Evolutionary conservation across 2,329 filamentous ascomycete species (phyloP).

Genomic region (Xylaria sp.): DNA sequence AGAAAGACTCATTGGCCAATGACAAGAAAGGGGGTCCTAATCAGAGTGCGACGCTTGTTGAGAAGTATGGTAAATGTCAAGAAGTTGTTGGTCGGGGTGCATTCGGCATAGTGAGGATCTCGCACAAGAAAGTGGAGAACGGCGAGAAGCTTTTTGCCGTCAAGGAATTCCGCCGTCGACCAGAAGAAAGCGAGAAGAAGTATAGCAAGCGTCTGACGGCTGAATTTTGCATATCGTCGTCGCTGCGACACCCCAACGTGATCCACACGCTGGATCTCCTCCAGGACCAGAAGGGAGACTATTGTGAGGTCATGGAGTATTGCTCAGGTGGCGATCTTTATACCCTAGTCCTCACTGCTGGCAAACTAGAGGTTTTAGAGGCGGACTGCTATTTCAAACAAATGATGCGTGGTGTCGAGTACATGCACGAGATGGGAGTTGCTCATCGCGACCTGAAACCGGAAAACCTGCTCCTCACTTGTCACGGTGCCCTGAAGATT

Average conservation of each 20-base stretch:
- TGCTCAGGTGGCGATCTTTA: constrained; percentile 97
- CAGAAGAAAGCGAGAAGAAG: constrained; percentile 94
- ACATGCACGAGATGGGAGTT: constrained; percentile 99
- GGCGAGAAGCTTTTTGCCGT: constrained; percentile 96
- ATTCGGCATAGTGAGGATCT: constrained; percentile 97
- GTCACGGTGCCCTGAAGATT: constrained; percentile 92
- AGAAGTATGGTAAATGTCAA: constrained; percentile 99
- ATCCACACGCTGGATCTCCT: constrained; percentile 97
- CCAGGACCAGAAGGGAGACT: constrained; percentile 95
- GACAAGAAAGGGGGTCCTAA: constrained; percentile 83
- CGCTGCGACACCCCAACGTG: constrained; percentile 94
- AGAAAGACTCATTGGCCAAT: constrained; percentile 79
- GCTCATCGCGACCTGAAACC: constrained; percentile 97
- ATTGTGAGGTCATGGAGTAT: constrained; percentile 99
- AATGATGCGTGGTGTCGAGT: constrained; percentile 98
- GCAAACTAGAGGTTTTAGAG: constrained; percentile 90
- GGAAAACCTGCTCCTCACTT: constrained; percentile 93
- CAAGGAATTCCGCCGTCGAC: constrained; percentile 95
- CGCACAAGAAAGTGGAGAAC: constrained; percentile 90
- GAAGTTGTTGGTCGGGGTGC: constrained; percentile 96
- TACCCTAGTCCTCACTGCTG: constrained; percentile 88
- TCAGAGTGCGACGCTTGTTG: constrained; percentile 81
- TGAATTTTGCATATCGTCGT: constrained; percentile 98
- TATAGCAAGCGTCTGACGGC: constrained; percentile 97
- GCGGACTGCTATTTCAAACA: constrained; percentile 99